A percentile compares a stretch with the other conserved stretches of the same genome.
phyloP scores from a whole-genome alignment of 2,329 filamentous ascomycete genomes.

The Aschersonia sp. region DNA sequence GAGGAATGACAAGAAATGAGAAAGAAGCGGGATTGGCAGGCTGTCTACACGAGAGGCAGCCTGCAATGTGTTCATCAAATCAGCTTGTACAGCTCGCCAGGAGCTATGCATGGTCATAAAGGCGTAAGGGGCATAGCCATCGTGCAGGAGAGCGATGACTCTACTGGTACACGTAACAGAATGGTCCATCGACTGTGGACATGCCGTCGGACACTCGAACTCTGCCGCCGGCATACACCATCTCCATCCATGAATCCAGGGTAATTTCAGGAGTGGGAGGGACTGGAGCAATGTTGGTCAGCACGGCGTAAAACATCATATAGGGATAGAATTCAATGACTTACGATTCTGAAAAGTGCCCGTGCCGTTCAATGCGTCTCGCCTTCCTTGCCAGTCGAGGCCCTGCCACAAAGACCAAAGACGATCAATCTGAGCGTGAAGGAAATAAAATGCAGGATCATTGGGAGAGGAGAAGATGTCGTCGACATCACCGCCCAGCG shows the following conservation, averaged over 20 bases:
- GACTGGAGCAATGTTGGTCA: background rate
- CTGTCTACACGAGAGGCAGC: too few relatives aligned
- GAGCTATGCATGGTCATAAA: too few relatives aligned
- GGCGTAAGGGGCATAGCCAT: too few relatives aligned
- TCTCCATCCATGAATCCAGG: background rate
- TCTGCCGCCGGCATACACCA: conserved; percentile 1
- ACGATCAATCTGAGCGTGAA: conserved; percentile 3
- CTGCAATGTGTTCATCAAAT: too few relatives aligned
- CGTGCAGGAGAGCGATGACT: background rate
- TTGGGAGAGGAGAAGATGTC: conserved; percentile 3
- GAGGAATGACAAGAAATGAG: background rate
- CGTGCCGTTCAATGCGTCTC: conserved; percentile 1
- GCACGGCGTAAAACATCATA: background rate
- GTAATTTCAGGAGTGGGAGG: background rate
- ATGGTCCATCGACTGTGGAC: conserved; percentile 2
- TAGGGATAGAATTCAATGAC: background rate
- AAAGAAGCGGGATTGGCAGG: background rate
- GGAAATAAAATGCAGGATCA: conserved; percentile 3
- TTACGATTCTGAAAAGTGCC: conserved; percentile 1
- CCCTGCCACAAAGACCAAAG: conserved; percentile 5
- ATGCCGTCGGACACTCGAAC: background rate
- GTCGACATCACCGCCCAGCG: conserved; percentile 1
- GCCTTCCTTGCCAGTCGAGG: background rate
- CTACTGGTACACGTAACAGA: background rate
- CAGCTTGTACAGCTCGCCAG: too few relatives aligned